These are phyloP conservation scores for Zasmidium angulare DNA, from an alignment of 2,329 filamentous ascomycete species.

Conservation along the genomic window DNA sequence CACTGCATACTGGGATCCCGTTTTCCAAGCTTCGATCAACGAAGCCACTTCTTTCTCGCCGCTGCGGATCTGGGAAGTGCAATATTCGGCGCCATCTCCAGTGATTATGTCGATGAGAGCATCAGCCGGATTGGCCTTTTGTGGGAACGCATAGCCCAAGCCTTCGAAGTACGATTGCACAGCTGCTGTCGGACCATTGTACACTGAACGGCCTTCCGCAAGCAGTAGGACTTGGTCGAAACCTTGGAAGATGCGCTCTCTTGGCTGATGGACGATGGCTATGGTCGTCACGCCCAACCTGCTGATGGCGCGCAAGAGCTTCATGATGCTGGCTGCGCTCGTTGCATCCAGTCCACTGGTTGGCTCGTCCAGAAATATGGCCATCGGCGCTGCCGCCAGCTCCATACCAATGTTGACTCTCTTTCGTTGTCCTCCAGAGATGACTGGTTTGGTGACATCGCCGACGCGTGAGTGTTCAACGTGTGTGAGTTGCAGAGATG, in stretches of 20 bases:
- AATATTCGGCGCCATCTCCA: slow-evolving; percentile 56
- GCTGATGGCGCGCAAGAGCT: slow-evolving; percentile 54
- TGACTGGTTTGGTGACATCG: slow-evolving; percentile 51
- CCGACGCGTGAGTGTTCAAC: slow-evolving; percentile 55
- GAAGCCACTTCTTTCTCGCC: slow-evolving; percentile 46
- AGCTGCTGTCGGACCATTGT: slow-evolving; percentile 49
- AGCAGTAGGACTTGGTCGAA: slow-evolving; percentile 59
- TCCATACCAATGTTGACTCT: slow-evolving; percentile 60
- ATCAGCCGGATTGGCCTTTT: slow-evolving; percentile 56
- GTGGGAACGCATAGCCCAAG: slow-evolving; percentile 52
- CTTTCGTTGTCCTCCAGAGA: slow-evolving; percentile 60
- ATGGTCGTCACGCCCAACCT: slow-evolving; percentile 58
- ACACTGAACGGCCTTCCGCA: slow-evolving; percentile 56
- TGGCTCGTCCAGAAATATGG: slow-evolving; percentile 36
- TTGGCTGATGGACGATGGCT: slow-evolving; percentile 61
- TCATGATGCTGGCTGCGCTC: slow-evolving; percentile 57
- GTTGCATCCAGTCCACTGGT: slow-evolving; percentile 49
- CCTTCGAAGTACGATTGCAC: slow-evolving; percentile 53
- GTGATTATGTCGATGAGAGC: slow-evolving; percentile 63
- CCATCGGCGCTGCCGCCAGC: slow-evolving; percentile 57
- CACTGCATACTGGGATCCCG: slow-evolving; percentile 19
- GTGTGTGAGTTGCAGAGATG: slow-evolving; percentile 54
- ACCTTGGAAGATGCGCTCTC: slow-evolving; percentile 58
- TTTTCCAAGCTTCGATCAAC: slow-evolving; percentile 52
- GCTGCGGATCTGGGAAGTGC: slow-evolving; percentile 27